These are phyloP conservation scores for Saccharomyces mikatae DNA, from an alignment of 805 yeast species.

Conservation along the genomic window DNA sequence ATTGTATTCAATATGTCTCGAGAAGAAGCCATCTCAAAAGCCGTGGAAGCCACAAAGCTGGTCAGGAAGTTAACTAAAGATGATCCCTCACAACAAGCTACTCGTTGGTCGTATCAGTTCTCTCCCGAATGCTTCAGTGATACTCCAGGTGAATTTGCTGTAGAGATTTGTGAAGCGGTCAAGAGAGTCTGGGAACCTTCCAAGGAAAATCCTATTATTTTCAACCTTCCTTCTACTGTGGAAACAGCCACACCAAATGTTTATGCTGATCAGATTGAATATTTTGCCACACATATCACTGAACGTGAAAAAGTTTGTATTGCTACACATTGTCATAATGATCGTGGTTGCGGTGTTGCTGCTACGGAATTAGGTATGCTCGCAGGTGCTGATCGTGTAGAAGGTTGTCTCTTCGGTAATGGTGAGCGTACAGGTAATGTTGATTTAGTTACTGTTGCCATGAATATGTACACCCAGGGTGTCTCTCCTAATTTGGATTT, in stretches of 20 bases:
- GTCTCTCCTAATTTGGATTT: conserved; percentile 63
- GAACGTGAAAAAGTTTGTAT: conserved; percentile 66
- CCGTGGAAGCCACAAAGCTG: conserved; percentile 53
- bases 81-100: conserved; percentile 42
- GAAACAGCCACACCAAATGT: conserved; percentile 76
- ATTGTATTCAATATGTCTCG: conserved; percentile 57
- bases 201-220: conserved; percentile 57
- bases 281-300: conserved; percentile 49
- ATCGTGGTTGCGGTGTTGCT: conserved; percentile 84
- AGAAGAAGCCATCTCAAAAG: conserved; percentile 50
- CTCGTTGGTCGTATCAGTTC: conserved; percentile 69
- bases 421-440: conserved; percentile 88
- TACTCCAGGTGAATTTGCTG: conserved; percentile 54
- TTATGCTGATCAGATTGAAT: conserved; percentile 80
- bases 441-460: conserved; percentile 68
- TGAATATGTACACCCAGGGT: conserved; percentile 75
- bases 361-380: conserved; percentile 75
- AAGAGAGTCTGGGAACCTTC: conserved; percentile 68
- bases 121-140: conserved; percentile 77
- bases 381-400: conserved; percentile 86
- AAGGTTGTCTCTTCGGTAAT: conserved; percentile 78
- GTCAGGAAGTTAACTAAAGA: conserved; percentile 66
- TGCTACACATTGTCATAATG: conserved; percentile 77
- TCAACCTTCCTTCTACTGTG: conserved; percentile 79
- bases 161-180: conserved; percentile 67